These are phyloP conservation scores for Mucor lusitanicus DNA, from an alignment of 371 early-diverging fungal genomes.

Conservation along the genomic window DNA sequence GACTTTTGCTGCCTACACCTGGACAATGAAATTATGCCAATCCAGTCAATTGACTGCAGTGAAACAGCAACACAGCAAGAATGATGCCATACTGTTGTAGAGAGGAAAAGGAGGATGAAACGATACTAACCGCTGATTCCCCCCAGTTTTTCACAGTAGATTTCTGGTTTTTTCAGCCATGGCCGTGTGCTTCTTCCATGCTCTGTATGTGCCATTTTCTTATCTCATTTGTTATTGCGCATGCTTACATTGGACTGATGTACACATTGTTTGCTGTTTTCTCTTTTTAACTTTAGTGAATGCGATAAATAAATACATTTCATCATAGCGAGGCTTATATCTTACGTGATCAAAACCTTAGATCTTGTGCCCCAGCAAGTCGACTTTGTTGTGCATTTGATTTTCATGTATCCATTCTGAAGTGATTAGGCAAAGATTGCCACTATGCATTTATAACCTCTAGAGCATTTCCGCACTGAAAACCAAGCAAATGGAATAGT, in stretches of 20 bases:
- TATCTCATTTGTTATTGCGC: background rate
- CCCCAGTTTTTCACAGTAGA: background rate
- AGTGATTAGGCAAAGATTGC: background rate
- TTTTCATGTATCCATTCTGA: background rate
- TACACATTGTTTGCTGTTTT: background rate
- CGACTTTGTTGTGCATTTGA: too few relatives aligned
- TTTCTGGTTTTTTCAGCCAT: background rate
- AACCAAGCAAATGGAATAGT: background rate
- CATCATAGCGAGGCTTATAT: background rate
- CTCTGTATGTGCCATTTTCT: background rate
- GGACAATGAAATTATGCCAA: constrained; percentile 49
- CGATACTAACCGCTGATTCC: background rate
- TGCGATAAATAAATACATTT: background rate
- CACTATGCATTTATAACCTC: background rate
- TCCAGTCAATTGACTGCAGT: constrained; percentile 5
- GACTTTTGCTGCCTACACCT: constrained; percentile 69
- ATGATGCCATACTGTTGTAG: constrained; percentile 16
- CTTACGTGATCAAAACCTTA: background rate
- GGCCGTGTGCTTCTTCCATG: background rate
- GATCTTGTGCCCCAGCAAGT: background rate
- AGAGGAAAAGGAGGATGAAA: background rate
- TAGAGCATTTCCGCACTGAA: background rate
- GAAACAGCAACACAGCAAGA: background rate
- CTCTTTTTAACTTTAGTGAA: background rate
- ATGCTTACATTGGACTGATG: background rate